These are phyloP conservation scores for Mycena amicta DNA, from an alignment of 768 basidiomycete genomes.

Conservation along the genomic window DNA sequence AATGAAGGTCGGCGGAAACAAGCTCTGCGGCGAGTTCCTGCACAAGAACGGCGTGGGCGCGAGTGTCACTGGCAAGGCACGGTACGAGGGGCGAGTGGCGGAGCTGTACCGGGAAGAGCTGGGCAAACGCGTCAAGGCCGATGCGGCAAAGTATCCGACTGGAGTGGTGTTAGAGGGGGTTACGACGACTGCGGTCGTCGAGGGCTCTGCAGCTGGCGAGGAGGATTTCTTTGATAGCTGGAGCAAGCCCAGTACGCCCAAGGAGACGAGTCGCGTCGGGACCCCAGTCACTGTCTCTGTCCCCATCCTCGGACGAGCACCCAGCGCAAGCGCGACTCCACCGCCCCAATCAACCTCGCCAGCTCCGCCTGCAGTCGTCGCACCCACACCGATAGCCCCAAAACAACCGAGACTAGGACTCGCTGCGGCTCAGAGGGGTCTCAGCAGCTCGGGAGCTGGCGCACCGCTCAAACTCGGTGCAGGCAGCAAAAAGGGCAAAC, in stretches of 20 bases:
- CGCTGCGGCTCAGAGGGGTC: conserved; percentile 13
- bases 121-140: conserved; percentile 76
- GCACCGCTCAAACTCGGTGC: conserved; percentile 20
- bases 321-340: conserved; percentile 4
- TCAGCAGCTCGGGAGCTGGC: conserved; percentile 13
- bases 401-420: conserved; percentile 18
- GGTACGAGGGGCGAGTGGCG: conserved; percentile 83
- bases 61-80: conserved; percentile 75
- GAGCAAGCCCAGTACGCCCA: conserved; percentile 80
- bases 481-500: conserved; percentile 24
- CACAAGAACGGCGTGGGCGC: conserved; percentile 76
- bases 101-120: conserved; percentile 94
- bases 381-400: conserved; percentile 39
- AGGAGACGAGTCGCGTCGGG: conserved; percentile 29
- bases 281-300: conserved; percentile 22
- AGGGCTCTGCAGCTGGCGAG: conserved; percentile 48
- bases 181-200: conserved; percentile 47
- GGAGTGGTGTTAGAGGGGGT: conserved; percentile 86
- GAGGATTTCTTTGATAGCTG: conserved; percentile 98
- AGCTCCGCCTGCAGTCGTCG: conserved; percentile 31
- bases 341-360: conserved; percentile 26
- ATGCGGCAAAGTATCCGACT: conserved; percentile 70
- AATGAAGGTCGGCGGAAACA: conserved; percentile 97
- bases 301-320: conserved; percentile 14
- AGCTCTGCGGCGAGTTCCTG: conserved; percentile 85